phyloP scores from a whole-genome alignment of 1,284 basidiomycete species.

The Schizophyllum amplum region DNA sequence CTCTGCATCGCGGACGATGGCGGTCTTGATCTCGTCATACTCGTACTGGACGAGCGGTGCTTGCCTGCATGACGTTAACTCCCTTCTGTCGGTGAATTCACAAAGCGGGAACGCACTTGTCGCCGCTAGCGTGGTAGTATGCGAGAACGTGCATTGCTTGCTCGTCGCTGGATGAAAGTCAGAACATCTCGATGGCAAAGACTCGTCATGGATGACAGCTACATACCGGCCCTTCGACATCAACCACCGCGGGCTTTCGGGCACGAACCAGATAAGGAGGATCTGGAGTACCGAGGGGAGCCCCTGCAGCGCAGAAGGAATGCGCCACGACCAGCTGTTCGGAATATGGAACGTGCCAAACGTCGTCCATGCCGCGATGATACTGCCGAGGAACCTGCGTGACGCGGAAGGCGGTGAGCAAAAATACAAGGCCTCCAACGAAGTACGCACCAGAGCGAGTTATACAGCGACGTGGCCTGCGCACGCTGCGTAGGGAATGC shows the following conservation, averaged over 20 bases:
- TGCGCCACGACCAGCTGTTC: conserved; percentile 48
- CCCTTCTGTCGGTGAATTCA: too few relatives aligned
- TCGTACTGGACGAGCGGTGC: conserved; percentile 56
- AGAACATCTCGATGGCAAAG: conserved; percentile 3
- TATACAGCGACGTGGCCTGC: conserved; percentile 45
- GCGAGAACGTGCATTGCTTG: conserved; percentile 41
- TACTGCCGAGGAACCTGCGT: conserved; percentile 22
- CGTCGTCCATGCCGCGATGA: conserved; percentile 51
- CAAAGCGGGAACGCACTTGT: conserved; percentile 27
- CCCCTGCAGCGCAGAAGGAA: conserved; percentile 56
- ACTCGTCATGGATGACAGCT: conserved; percentile 18
- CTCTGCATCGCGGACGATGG: conserved; percentile 38
- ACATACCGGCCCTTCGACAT: conserved; percentile 37
- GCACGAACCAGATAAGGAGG: conserved; percentile 43
- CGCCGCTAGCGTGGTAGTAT: conserved; percentile 47
- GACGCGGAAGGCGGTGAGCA: background rate
- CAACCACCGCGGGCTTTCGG: conserved; percentile 56
- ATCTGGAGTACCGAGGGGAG: conserved; percentile 50
- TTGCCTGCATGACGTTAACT: conserved; percentile 18
- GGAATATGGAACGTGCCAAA: conserved; percentile 49
- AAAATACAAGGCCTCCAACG: conserved; percentile 10
- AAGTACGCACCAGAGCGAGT: conserved; percentile 39
- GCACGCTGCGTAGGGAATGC: conserved; percentile 47
- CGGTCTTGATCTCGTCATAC: conserved; percentile 52
- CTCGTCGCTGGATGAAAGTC: conserved; percentile 21